phyloP scores from a whole-genome alignment of 345 rosid genomes.

The Turritis glabra region DNA sequence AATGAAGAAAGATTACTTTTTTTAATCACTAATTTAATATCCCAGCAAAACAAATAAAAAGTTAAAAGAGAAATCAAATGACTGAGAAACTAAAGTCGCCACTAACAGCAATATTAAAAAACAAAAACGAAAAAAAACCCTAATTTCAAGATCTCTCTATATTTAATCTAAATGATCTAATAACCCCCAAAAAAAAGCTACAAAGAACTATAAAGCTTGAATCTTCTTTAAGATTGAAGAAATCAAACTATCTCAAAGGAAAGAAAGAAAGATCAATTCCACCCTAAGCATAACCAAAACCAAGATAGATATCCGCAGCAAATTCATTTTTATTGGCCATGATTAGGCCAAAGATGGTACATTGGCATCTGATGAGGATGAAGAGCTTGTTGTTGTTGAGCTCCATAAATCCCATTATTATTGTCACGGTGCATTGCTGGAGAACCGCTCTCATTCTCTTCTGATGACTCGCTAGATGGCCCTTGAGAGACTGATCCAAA shows the following conservation, averaged over 20 bases:
- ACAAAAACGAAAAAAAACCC: neutral
- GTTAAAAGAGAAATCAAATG: neutral
- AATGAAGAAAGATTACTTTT: neutral
- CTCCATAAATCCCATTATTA: conserved; percentile 20
- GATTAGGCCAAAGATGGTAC: conserved; percentile 27
- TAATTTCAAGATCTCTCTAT: conserved; percentile 11
- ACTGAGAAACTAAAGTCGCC: conserved; percentile 6
- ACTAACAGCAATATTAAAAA: neutral
- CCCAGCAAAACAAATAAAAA: neutral
- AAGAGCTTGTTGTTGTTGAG: conserved; percentile 28
- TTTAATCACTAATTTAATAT: neutral
- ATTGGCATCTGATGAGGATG: conserved; percentile 27
- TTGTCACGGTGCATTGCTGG: conserved; percentile 23
- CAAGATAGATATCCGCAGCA: neutral
- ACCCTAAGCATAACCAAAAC: conserved; percentile 6
- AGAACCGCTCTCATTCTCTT: conserved; percentile 53
- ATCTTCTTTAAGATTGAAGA: neutral
- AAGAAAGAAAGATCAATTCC: conserved; percentile 8
- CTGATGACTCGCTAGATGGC: conserved; percentile 76
- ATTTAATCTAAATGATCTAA: conserved; percentile 7
- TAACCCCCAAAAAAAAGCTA: neutral
- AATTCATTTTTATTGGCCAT: conserved; percentile 15
- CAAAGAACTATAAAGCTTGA: conserved; percentile 2
- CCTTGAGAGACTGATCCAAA: conserved; percentile 77
- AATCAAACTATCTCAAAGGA: neutral